Evolutionary conservation across 345 rosid genomes (phyloP).

Genomic region (Eucalyptus grandis): DNA sequence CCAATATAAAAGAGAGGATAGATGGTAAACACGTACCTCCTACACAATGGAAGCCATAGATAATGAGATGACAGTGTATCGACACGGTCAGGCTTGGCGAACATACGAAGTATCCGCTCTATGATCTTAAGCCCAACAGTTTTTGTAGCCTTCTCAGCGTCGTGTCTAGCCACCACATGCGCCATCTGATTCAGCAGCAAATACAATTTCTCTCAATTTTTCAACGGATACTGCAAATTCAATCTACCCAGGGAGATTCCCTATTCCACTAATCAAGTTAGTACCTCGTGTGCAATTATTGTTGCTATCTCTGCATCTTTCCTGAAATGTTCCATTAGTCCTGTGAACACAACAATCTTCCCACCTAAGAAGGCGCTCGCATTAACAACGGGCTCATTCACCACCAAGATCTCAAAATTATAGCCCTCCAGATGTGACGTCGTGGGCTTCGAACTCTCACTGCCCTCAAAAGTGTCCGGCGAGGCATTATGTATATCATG

Average conservation of each 20-base stretch:
- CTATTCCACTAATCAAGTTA: not conserved
- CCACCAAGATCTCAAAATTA: constrained; percentile 85
- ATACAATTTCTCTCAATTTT: not conserved
- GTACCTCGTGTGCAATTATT: constrained; percentile 83
- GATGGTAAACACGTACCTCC: constrained; percentile 34
- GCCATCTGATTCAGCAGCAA: constrained; percentile 43
- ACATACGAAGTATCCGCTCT: constrained; percentile 50
- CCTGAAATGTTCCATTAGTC: constrained; percentile 57
- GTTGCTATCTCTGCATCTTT: constrained; percentile 92
- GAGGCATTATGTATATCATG: constrained; percentile 50
- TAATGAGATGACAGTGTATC: constrained; percentile 58
- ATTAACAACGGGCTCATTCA: constrained; percentile 56
- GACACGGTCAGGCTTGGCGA: constrained; percentile 64
- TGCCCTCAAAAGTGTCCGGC: not conserved
- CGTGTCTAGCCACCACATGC: constrained; percentile 85
- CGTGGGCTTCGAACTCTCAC: constrained; percentile 17
- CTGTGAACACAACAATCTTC: constrained; percentile 80
- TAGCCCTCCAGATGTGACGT: constrained; percentile 69
- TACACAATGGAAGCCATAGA: constrained; percentile 77
- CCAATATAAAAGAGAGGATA: not conserved
- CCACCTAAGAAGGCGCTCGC: constrained; percentile 84
- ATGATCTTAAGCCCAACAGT: constrained; percentile 59
- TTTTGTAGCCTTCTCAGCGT: constrained; percentile 59
- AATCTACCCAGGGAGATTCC: not conserved
- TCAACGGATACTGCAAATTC: not conserved